phyloP scores from a whole-genome alignment of 768 basidiomycete species.

The Termitomyces sp. region DNA sequence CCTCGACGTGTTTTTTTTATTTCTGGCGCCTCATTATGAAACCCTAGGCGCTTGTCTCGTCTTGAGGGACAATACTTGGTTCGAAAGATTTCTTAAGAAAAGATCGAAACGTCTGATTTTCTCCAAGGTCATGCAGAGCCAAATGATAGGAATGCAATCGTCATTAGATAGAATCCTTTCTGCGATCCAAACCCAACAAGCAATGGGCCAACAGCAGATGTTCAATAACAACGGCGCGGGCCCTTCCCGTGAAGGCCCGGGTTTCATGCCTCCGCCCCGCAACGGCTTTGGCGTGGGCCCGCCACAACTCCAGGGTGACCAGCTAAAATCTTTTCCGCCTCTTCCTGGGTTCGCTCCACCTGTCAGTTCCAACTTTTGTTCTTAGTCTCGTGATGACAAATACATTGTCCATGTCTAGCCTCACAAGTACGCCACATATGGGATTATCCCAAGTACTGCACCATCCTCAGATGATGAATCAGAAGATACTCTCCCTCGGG shows the following conservation, averaged over 20 bases:
- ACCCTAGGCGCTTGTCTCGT: slow-evolving; percentile 62
- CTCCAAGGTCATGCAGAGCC: slow-evolving; percentile 81
- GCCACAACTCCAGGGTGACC: slow-evolving; percentile 28
- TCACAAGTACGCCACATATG: slow-evolving; percentile 89
- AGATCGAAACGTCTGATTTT: slow-evolving; percentile 1
- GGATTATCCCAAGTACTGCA: slow-evolving; percentile 79
- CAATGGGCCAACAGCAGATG: slow-evolving; percentile 30
- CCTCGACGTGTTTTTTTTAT: background rate
- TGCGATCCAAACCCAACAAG: slow-evolving; percentile 50
- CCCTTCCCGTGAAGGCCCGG: slow-evolving; percentile 26
- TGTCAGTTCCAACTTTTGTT: slow-evolving; percentile 40
- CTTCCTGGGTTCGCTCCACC: slow-evolving; percentile 91
- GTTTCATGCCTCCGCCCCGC: slow-evolving; percentile 31
- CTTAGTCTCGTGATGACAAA: slow-evolving; percentile 2
- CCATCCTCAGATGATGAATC: slow-evolving; percentile 90
- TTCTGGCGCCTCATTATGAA: slow-evolving; percentile 23
- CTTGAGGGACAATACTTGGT: slow-evolving; percentile 87
- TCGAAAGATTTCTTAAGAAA: slow-evolving; percentile 16
- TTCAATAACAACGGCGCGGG: slow-evolving; percentile 32
- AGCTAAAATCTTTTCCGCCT: slow-evolving; percentile 63
- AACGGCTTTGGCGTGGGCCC: slow-evolving; percentile 37
- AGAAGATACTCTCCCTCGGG: slow-evolving; percentile 82
- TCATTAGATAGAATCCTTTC: slow-evolving; percentile 80
- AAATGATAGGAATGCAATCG: slow-evolving; percentile 93
- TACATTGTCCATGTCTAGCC: slow-evolving; percentile 42